Evolutionary conservation across 768 basidiomycete species (phyloP).

Genomic region (Leucosporidium creatinivorum): DNA sequence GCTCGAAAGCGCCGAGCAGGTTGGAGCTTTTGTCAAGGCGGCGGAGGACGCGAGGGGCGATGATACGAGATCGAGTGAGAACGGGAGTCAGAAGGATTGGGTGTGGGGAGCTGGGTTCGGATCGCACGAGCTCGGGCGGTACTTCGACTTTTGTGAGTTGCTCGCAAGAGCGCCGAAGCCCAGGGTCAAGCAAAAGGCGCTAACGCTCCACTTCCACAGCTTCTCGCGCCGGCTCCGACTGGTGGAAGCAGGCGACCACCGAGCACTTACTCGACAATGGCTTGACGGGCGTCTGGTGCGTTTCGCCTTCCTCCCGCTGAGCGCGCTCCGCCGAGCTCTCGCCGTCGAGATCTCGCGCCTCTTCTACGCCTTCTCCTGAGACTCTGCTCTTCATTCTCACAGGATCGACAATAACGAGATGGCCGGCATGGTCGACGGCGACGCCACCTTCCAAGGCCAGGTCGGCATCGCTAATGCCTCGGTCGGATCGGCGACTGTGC

Average conservation of each 20-base stretch:
- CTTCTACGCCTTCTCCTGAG: too few species aligned
- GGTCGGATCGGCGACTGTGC: neutral
- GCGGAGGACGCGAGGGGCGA: neutral
- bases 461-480: neutral
- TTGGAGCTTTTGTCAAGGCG: neutral
- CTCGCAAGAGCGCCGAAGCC: too few species aligned
- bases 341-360: too few species aligned
- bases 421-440: neutral
- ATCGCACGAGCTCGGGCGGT: neutral
- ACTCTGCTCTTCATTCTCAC: neutral
- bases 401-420: conserved; percentile 12
- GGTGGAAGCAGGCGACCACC: neutral
- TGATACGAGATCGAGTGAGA: too few species aligned
- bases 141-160: neutral
- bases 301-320: too few species aligned
- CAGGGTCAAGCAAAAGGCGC: too few species aligned
- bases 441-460: neutral
- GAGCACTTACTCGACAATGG: neutral
- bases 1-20: neutral
- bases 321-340: too few species aligned
- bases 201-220: neutral
- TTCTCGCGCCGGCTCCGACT: neutral
- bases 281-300: conserved; percentile 3
- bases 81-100: neutral
- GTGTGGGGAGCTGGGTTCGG: conserved; percentile 4